Percentiles rank a stretch among this genome's conserved stretches.
Conservation (phyloP, 495 filamentous ascomycete genomes). For the Annulohypoxylon moriforme region DNA sequence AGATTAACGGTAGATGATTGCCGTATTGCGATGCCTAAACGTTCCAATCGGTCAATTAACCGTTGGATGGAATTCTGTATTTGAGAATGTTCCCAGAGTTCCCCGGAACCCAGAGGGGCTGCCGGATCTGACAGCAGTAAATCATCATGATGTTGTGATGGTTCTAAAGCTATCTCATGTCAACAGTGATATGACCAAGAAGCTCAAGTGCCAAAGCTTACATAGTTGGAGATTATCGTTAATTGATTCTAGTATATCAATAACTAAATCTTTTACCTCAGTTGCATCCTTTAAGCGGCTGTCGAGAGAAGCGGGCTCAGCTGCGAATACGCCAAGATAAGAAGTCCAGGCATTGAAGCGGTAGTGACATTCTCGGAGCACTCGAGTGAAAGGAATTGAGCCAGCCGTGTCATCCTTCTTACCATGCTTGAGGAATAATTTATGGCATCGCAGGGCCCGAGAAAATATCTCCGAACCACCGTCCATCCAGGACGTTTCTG, state of each 20-base stretch:
- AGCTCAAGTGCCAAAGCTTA: background rate
- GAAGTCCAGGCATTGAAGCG: slow-evolving; percentile 3
- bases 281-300: background rate
- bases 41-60: slow-evolving; percentile 5
- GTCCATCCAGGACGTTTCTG: background rate
- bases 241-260: background rate
- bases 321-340: slow-evolving; percentile 13
- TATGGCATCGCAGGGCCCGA: background rate
- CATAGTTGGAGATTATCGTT: background rate
- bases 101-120: no score
- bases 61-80: background rate
- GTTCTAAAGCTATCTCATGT: background rate
- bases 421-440: background rate
- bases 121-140: background rate
- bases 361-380: background rate
- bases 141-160: background rate
- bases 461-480: background rate
- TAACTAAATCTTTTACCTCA: background rate
- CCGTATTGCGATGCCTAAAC: background rate
- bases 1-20: background rate
- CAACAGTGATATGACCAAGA: background rate
- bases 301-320: background rate
- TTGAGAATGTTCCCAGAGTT: background rate
- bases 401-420: background rate
- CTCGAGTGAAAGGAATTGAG: background rate